Base-by-base conservation (phyloP, 768 basidiomycete species). In the Trametes punicea region DNA sequence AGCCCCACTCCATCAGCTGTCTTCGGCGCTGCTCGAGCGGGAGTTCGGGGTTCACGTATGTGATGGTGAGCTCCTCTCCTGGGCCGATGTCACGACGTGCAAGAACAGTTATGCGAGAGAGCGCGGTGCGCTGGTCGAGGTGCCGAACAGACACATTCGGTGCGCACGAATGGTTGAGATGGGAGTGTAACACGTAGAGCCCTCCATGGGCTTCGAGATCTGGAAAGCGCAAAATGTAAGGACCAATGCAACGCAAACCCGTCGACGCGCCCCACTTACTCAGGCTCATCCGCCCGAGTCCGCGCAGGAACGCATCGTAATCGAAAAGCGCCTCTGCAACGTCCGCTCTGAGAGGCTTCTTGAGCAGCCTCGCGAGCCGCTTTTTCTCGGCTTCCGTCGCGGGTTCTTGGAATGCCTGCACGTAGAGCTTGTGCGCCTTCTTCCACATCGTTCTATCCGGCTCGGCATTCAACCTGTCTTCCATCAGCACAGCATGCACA, bases 171-270 rank as follows among this genome's bases (percentile, higher is more conserved):
- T 97, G 93, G 70, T 96, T 97, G 27, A 95, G 69, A 62, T 94
- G 90, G 2, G 92, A 87, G 67, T 95, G 92, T 4, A 94, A 78
- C 20, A 79, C 80, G 71, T 94, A 96, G 9, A 96, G 74, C 2
- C 92, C 93, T 2, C 91, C 92, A 51, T 93, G 90, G 2, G 87
- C 82, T 71, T 94, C 93, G 47, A 93, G 74, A 65, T 93, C 87
- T 61, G 47, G 29, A 26, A 26, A 23, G 26, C 8, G 34, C 25
- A 31, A 10, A 3, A 25, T 23, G 13, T 34, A n/a, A 18, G 7
- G 42, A 44, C 57, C 41, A 13, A 18, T 5, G 21, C 23, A 7
- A 21, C 11, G 13, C 25, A 20, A 33, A 16, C 18, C 7, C 10
- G 11, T 2, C 33, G 42, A 51, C 27, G 30, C 7, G 58, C 13